Base-by-base conservation (phyloP, 345 rosid species). In the thale cress (Arabidopsis thaliana) region DNA sequence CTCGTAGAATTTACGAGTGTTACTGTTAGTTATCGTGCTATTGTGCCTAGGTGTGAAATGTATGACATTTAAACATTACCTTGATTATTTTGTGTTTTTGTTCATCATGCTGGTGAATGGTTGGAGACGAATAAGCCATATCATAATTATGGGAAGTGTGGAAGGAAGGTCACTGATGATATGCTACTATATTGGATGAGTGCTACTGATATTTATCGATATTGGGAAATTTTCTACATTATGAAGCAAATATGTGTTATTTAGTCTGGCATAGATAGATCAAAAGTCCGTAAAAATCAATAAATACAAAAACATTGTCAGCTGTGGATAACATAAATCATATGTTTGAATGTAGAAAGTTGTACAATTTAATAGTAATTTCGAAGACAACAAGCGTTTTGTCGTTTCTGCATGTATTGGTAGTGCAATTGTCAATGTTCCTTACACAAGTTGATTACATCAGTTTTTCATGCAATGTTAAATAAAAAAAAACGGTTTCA, bases 361-460 rank as follows among this genome's bases (percentile, higher is more conserved):
- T 44, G 51, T 48, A 49, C 73, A 57, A 4, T 46, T 38, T 6
- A 66, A 74, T 59, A 16, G 38, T 74, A 28, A 2, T 28, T 28
- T 49, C 13, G 36, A 66, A 66, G 36, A 66, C 41, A 75, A 59
- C 44, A 75, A 32, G 61, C 55, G 13, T 2, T 9, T 75, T 59
- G 73, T 75, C 79, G 61, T 59, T 32, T 75, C 62, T 67, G 72
- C 79, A 41, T 75, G 73, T 59, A 67, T 8, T 3, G 55, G 22
- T 75, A 59, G 53, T 67, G 79, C 73, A 2, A 59, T 41, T 59
- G 73, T 11, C 37, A 75, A 67, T 40, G 79, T 67, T 75, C 79
- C 45, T 67, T 16, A 36, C 59, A 40, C 79, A 75, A 67, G 73
- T 75, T 75, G 73, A 48, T 67, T 24, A 24, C 40, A 34, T 55